Percentiles rank a stretch among this genome's conserved stretches.
Conservation (phyloP, 177 flowering plant genomes). For the Vitis hybrid region DNA sequence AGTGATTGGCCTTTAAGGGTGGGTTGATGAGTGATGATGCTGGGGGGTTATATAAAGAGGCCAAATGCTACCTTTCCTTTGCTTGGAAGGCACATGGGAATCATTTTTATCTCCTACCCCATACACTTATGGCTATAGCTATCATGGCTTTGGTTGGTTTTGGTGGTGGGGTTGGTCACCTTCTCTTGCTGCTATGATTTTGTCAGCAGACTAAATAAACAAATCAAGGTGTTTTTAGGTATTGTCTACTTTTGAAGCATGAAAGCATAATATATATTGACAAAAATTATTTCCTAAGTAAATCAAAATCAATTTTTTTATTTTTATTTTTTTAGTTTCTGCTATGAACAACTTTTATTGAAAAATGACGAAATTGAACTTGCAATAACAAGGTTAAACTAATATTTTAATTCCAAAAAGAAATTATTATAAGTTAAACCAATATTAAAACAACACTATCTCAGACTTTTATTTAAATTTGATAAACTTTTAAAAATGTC, state of each 20-base stretch:
- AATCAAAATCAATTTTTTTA: too few relatives aligned
- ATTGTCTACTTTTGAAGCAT: too few relatives aligned
- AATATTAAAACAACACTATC: too few relatives aligned
- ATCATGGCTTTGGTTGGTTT: neutral
- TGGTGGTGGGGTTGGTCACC: slow-evolving; percentile 7
- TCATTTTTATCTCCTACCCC: slow-evolving; percentile 9
- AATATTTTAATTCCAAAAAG: too few relatives aligned
- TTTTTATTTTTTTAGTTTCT: too few relatives aligned
- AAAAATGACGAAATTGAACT: too few relatives aligned
- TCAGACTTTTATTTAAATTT: too few relatives aligned
- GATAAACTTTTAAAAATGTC: too few relatives aligned
- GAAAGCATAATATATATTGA: too few relatives aligned
- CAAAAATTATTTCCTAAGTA: neutral
- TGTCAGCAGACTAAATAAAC: slow-evolving; percentile 1
- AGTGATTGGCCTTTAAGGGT: neutral
- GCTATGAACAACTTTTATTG: neutral
- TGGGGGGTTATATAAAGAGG: neutral
- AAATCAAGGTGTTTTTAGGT: neutral
- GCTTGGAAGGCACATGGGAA: slow-evolving; percentile 24
- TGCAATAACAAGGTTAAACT: too few relatives aligned
- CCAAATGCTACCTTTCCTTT: slow-evolving; percentile 23
- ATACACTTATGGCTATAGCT: neutral
- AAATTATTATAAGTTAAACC: too few relatives aligned
- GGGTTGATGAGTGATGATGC: neutral
- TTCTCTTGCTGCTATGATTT: slow-evolving; percentile 1